Evolutionary conservation across 2,329 filamentous ascomycete species (phyloP).

Genomic region (Beauveria rudraprayagi): DNA sequence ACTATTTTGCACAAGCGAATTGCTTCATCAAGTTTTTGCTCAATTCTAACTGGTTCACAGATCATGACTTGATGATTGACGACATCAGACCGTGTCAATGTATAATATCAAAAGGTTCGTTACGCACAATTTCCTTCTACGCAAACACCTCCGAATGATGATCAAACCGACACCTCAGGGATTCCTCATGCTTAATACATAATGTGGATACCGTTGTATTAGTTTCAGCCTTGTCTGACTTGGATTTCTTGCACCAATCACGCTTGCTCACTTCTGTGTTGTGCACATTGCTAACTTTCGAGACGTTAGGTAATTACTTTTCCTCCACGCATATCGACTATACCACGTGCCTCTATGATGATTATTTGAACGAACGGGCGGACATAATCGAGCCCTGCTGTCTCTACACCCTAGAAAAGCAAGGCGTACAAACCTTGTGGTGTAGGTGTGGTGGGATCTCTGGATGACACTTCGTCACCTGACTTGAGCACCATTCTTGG

Average conservation of each 20-base stretch:
- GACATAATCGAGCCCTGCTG: conserved; percentile 53
- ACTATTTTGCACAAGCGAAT: conserved; percentile 10
- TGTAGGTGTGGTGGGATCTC: conserved; percentile 41
- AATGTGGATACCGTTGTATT: conserved; percentile 53
- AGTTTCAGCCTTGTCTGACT: conserved; percentile 66
- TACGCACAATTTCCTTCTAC: conserved; percentile 3
- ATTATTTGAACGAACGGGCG: conserved; percentile 63
- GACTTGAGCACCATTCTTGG: conserved; percentile 28
- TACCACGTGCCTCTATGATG: conserved; percentile 38
- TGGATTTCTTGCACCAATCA: conserved; percentile 23
- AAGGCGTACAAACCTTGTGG: conserved; percentile 56
- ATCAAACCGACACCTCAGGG: conserved; percentile 54
- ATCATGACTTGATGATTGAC: conserved; percentile 9
- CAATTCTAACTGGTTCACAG: conserved; percentile 15
- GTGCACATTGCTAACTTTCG: conserved; percentile 28
- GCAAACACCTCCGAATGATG: conserved; percentile 41
- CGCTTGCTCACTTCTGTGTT: conserved; percentile 11
- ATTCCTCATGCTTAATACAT: conserved; percentile 62
- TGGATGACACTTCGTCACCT: conserved; percentile 62
- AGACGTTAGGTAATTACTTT: conserved; percentile 33
- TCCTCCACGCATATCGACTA: conserved; percentile 19
- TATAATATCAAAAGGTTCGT: conserved; percentile 40
- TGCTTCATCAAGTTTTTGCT: conserved; percentile 3
- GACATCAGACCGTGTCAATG: background rate
- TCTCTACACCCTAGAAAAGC: conserved; percentile 40